Base-by-base conservation (phyloP, 73 alveolate genomes). In the Durusdinium trenchii region DNA sequence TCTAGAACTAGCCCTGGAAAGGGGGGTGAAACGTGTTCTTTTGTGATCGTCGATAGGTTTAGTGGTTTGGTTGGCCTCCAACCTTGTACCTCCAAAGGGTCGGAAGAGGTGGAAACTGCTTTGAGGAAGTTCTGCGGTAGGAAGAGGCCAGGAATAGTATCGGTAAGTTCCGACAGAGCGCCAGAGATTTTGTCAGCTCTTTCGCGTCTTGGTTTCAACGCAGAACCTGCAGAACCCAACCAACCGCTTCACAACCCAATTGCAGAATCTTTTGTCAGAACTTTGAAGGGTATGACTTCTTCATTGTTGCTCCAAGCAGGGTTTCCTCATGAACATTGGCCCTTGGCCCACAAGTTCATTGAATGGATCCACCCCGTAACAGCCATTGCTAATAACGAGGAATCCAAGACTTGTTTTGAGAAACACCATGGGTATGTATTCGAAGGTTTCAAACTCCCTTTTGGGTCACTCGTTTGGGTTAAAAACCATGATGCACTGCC, bases 61-160 rank as follows among this genome's bases (percentile, higher is more conserved):
- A 14, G 42, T 40, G 78, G 78, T 12, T 23, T 64, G 42, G 78
- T 64, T 14, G 78, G 78, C 5, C 5, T 23, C 5, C 32, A 14
- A 6, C 78, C 78, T 64, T 23, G 9, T 6, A 64, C 16, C 43
- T 7, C 78, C 20, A 64, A 64, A 23, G 38, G 38, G 9, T 7
- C 78, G 32, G 78, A 64, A 5, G 78, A 40, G 7, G 38, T 23
- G 20, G 78, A 64, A 32, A 45, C 51, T 36, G 78, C 61, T 2
- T 38, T 85, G 52, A 38, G 95, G 54, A 62, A 85, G 30, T 85
- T 85, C 54, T 85, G 95, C 54, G 95, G 95, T 54, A 48, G 95
- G 7, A 23, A 23, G 5, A 10, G 46, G 28, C 75, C 95, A 30
- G 47, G 69, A 20, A 64, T 85, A 6, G 94, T 85, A 12, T 51